Conservation (phyloP, 1,284 basidiomycete species). For the Mycosarcoma mackinlayi region DNA sequence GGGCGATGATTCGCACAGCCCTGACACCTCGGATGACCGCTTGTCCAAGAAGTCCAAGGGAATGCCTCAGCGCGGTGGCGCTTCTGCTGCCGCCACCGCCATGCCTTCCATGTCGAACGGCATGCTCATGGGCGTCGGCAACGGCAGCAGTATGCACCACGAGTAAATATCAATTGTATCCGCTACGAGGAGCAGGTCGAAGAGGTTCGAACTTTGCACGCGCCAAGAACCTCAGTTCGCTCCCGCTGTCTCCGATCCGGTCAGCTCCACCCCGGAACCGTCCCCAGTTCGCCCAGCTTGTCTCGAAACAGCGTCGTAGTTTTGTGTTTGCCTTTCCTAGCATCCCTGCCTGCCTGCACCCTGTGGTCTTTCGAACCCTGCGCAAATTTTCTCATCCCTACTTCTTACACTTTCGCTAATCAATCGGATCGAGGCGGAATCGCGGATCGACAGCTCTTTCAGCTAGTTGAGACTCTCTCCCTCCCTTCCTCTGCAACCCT, state of each 20-base stretch:
- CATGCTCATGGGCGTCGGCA: slow-evolving; percentile 48
- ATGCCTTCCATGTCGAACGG: slow-evolving; percentile 44
- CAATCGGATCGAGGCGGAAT: too few species aligned
- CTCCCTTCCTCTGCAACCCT: neutral
- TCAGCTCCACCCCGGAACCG: too few species aligned
- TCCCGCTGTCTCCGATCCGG: neutral
- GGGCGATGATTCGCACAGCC: slow-evolving; percentile 43
- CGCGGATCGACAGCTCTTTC: neutral
- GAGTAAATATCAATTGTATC: slow-evolving; percentile 21
- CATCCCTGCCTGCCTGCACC: neutral
- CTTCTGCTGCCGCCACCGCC: slow-evolving; percentile 7
- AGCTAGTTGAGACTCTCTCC: too few species aligned
- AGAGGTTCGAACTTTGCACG: neutral
- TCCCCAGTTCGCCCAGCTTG: neutral
- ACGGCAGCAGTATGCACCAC: slow-evolving; percentile 44
- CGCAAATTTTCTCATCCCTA: neutral
- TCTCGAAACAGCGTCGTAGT: too few species aligned
- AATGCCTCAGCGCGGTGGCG: slow-evolving; percentile 29
- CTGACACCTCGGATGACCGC: slow-evolving; percentile 43
- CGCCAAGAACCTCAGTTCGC: neutral
- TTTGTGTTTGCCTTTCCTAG: too few species aligned
- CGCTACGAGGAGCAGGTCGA: neutral
- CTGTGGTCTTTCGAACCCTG: neutral
- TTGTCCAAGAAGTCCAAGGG: slow-evolving; percentile 47
- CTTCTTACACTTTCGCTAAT: slow-evolving; percentile 5